Percentiles rank a stretch among this genome's conserved stretches.
These are phyloP conservation scores for Claviceps digitariae DNA, from an alignment of 2,329 filamentous ascomycete species.

Conservation along the genomic window DNA sequence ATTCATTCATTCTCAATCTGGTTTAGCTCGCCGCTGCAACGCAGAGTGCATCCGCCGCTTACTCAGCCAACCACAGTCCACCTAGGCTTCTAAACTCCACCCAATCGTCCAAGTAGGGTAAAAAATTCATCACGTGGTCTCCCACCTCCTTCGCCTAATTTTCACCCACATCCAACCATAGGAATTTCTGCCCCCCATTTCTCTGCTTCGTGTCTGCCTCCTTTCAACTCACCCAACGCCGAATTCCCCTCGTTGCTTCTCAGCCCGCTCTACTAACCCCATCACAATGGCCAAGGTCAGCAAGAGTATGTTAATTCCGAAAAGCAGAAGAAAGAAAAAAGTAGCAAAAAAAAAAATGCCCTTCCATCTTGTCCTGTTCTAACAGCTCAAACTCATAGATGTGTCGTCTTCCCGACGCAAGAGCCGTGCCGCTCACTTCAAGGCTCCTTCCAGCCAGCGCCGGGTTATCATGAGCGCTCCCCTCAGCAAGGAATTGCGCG, in stretches of 20 bases:
- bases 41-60: neutral
- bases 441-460: constrained; percentile 84
- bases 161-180: constrained; percentile 16
- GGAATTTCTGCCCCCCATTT: constrained; percentile 3
- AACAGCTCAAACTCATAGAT: constrained; percentile 24
- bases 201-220: constrained; percentile 1
- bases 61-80: neutral
- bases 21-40: neutral
- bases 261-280: constrained; percentile 11
- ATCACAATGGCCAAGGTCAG: constrained; percentile 60
- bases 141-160: constrained; percentile 14
- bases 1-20: neutral
- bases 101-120: neutral
- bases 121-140: constrained; percentile 19
- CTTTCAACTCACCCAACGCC: constrained; percentile 19
- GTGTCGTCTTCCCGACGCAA: constrained; percentile 80
- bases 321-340: neutral
- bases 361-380: neutral
- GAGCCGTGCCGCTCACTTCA: constrained; percentile 98
- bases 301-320: constrained; percentile 30
- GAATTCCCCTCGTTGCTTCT: constrained; percentile 12
- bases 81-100: neutral
- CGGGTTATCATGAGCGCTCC: constrained; percentile 95
- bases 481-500: constrained; percentile 90
- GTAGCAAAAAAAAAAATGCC: neutral